These are phyloP conservation scores for Nakazawaea anatomiae DNA, from an alignment of 805 yeast species.

Conservation along the genomic window DNA sequence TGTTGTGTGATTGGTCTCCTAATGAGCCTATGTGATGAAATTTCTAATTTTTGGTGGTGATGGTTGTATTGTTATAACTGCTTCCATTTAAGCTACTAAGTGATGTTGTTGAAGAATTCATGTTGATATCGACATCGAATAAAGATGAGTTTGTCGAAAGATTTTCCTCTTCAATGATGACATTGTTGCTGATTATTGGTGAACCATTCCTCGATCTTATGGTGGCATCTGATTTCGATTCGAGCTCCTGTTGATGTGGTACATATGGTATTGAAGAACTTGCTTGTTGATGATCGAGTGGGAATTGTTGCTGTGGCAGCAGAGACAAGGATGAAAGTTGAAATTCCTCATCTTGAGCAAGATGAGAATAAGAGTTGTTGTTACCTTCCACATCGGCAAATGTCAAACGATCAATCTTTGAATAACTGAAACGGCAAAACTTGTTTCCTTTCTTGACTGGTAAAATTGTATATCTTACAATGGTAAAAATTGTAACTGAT, in stretches of 20 bases:
- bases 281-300: neutral
- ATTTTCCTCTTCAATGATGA: conserved; percentile 3
- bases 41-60: neutral
- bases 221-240: neutral
- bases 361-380: neutral
- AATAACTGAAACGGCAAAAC: conserved; percentile 69
- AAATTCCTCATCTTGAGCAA: conserved; percentile 3
- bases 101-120: conserved; percentile 8
- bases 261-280: neutral
- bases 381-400: conserved; percentile 6
- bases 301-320: neutral
- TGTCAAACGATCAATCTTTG: conserved; percentile 23
- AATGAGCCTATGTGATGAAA: no score
- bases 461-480: conserved; percentile 56
- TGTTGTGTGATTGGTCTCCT: no score
- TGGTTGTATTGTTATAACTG: neutral
- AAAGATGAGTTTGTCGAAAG: conserved; percentile 6
- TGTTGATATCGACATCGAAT: conserved; percentile 8
- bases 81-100: conserved; percentile 4
- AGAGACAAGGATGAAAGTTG: neutral
- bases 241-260: conserved; percentile 2
- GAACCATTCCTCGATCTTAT: conserved; percentile 5
- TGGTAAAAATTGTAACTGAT: conserved; percentile 62
- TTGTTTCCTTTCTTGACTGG: conserved; percentile 51
- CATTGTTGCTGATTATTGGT: neutral